Evolutionary conservation across 2,329 filamentous ascomycete genomes (phyloP).

Genomic region (Dryadomyces quercus-mongolicae): DNA sequence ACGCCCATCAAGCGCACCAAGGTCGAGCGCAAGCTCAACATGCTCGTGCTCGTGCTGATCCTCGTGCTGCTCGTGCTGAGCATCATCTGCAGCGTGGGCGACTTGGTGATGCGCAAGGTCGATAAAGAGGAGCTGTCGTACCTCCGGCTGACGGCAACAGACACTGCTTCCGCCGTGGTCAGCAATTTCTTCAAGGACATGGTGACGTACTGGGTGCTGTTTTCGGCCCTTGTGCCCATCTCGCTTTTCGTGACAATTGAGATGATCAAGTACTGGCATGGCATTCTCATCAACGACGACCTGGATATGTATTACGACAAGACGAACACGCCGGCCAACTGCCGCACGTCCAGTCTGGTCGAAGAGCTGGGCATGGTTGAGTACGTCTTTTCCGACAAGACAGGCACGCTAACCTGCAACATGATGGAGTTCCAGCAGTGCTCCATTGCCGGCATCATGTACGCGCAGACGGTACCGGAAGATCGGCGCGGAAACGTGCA

Average conservation of each 20-base stretch:
- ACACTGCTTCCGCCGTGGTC: constrained; percentile 43
- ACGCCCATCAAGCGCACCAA: constrained; percentile 96
- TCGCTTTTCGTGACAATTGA: constrained; percentile 97
- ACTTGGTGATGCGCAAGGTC: constrained; percentile 65
- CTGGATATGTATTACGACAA: constrained; percentile 96
- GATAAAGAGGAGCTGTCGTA: constrained; percentile 55
- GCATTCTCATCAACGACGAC: constrained; percentile 95
- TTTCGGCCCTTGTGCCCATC: constrained; percentile 92
- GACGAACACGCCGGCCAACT: constrained; percentile 89
- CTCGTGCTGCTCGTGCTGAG: constrained; percentile 74
- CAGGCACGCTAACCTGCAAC: constrained; percentile 79
- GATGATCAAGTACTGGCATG: constrained; percentile 95
- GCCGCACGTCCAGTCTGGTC: constrained; percentile 88
- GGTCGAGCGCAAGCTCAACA: constrained; percentile 87
- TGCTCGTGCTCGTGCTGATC: constrained; percentile 82
- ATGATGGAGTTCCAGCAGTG: constrained; percentile 98
- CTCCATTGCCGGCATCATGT: constrained; percentile 86
- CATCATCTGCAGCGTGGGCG: constrained; percentile 81
- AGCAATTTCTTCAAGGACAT: constrained; percentile 86
- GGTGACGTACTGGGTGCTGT: constrained; percentile 96
- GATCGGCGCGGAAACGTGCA: constrained; percentile 71
- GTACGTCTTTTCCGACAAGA: constrained; percentile 96
- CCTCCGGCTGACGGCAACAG: constrained; percentile 52
- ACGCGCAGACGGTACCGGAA: constrained; percentile 83
- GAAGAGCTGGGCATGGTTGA: constrained; percentile 97